Percentiles rank a stretch among this genome's conserved stretches.
Evolutionary conservation across 495 filamentous ascomycete species (phyloP).

Genomic region (Penicillium lagena): DNA sequence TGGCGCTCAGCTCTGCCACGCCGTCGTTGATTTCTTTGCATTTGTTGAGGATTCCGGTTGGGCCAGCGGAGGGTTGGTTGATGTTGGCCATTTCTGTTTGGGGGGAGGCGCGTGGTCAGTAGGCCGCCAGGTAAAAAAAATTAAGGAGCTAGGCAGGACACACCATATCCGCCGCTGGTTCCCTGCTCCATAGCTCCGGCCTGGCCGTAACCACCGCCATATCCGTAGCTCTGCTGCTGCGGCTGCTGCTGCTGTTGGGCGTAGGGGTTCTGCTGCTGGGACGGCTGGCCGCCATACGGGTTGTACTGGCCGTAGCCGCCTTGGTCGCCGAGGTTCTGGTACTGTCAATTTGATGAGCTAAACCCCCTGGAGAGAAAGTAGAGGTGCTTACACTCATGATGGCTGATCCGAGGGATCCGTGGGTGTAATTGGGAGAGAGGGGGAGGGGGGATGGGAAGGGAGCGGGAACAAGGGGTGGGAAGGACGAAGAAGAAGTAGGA

Average conservation of each 20-base stretch:
- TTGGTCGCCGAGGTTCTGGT: conserved; percentile 26
- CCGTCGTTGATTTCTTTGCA: conserved; percentile 69
- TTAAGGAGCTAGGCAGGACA: conserved; percentile 9
- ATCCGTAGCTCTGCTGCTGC: conserved; percentile 32
- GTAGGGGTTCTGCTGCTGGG: conserved; percentile 36
- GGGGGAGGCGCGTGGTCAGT: conserved; percentile 22
- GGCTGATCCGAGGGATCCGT: neutral
- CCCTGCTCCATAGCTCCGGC: conserved; percentile 38
- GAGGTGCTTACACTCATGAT: conserved; percentile 28
- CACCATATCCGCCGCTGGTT: conserved; percentile 33
- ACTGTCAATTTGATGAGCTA: conserved; percentile 6
- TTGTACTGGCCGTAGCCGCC: conserved; percentile 57
- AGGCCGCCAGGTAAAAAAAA: neutral
- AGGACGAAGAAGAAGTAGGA: conserved; percentile 8
- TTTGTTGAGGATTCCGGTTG: conserved; percentile 75
- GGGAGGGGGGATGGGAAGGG: neutral
- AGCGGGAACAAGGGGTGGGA: conserved; percentile 10
- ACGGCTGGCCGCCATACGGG: conserved; percentile 50
- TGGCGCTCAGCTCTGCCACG: conserved; percentile 43
- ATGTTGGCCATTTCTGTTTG: conserved; percentile 62
- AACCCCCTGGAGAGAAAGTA: too few species aligned
- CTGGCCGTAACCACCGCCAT: conserved; percentile 30
- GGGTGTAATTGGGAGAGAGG: neutral
- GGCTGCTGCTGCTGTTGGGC: conserved; percentile 14
- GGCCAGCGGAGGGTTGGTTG: conserved; percentile 46